Percentiles rank a stretch among this genome's conserved stretches.
Evolutionary conservation across 345 rosid genomes (phyloP).

Genomic region (Brassica cretica): DNA sequence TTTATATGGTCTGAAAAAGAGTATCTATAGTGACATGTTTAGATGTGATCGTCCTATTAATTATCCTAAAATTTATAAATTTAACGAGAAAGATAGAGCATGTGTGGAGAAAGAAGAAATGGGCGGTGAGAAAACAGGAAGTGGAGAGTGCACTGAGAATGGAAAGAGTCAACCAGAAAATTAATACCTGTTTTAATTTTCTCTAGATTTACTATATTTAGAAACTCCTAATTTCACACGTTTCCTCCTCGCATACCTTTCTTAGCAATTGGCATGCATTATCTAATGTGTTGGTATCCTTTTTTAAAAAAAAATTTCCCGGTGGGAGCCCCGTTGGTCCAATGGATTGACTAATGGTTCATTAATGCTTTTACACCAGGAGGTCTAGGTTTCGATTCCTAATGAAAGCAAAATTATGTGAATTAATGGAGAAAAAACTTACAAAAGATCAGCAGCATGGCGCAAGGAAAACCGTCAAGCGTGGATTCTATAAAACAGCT

Average conservation of each 20-base stretch:
- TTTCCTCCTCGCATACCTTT: conserved; percentile 20
- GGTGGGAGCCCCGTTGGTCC: no score
- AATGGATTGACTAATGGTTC: no score
- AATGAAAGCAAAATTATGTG: no score
- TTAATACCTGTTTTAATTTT: neutral
- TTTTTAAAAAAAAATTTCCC: neutral
- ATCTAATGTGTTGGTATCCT: neutral
- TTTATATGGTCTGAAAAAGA: neutral
- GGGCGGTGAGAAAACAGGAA: conserved; percentile 36
- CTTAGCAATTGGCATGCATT: neutral
- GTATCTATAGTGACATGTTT: conserved; percentile 17
- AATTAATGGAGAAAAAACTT: no score
- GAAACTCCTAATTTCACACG: conserved; percentile 34
- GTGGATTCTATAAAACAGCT: no score
- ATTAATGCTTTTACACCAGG: no score
- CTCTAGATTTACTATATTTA: conserved; percentile 15
- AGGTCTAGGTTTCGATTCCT: no score
- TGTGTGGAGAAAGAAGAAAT: conserved; percentile 33
- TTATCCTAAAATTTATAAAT: conserved; percentile 5
- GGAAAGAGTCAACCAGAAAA: conserved; percentile 34
- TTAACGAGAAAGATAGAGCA: conserved; percentile 9
- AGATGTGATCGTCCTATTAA: conserved; percentile 31
- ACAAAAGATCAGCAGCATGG: no score
- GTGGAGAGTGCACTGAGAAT: conserved; percentile 41
- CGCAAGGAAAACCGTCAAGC: no score